phyloP scores from a whole-genome alignment of 257 asterid species.

The Solanum phureja region DNA sequence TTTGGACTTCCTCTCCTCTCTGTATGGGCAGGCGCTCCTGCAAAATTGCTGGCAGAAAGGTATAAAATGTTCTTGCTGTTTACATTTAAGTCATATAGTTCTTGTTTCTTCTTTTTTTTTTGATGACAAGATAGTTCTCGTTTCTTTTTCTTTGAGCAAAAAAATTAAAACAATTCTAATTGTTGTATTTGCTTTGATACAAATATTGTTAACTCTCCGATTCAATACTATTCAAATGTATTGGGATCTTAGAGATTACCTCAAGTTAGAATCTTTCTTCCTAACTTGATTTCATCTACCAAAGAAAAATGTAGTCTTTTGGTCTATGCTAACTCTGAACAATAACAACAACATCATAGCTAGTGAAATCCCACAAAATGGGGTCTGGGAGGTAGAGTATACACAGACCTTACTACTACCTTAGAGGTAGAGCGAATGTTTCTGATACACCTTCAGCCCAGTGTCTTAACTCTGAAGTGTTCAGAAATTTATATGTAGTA shows the following conservation, averaged over 20 bases:
- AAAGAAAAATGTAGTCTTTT: background rate
- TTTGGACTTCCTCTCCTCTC: slow-evolving; percentile 54
- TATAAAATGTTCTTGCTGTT: slow-evolving; percentile 1
- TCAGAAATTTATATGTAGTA: background rate
- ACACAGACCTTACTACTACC: background rate
- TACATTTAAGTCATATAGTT: background rate
- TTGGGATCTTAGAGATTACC: background rate
- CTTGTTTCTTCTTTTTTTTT: background rate
- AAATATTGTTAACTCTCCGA: background rate
- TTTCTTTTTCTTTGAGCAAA: background rate
- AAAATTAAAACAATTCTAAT: background rate
- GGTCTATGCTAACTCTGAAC: background rate
- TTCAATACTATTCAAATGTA: background rate
- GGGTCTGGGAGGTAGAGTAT: background rate
- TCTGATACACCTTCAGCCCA: background rate
- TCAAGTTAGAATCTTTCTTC: background rate
- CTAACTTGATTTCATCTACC: background rate
- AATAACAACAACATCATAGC: background rate
- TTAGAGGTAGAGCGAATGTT: background rate
- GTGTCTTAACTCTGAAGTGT: background rate
- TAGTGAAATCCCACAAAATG: background rate
- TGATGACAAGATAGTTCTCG: background rate
- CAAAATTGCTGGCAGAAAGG: slow-evolving; percentile 97
- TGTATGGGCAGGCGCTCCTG: slow-evolving; percentile 92
- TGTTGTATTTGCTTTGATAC: background rate